Percentiles rank a stretch among this genome's conserved stretches.
Evolutionary conservation across 345 rosid genomes (phyloP).

Genomic region (Anastatica hierochuntica): DNA sequence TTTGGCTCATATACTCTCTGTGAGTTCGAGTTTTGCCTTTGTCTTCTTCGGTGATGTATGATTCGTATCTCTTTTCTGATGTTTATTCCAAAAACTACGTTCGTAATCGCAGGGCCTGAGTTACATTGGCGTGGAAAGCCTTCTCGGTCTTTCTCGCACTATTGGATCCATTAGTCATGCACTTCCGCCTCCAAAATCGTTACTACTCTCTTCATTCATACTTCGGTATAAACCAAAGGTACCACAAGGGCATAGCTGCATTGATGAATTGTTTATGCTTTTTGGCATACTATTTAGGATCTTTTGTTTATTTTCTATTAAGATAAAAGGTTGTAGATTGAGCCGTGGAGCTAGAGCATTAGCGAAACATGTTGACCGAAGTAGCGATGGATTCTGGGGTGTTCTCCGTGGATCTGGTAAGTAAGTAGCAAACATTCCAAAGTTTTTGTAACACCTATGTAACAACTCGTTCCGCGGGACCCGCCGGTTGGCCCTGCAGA

Average conservation of each 20-base stretch:
- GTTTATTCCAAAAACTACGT: slow-evolving; percentile 5
- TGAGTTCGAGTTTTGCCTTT: slow-evolving; percentile 2
- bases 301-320: neutral
- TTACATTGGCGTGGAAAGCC: slow-evolving; percentile 46
- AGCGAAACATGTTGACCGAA: slow-evolving; percentile 61
- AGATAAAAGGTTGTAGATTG: slow-evolving; percentile 55
- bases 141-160: slow-evolving; percentile 53
- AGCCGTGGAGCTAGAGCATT: slow-evolving; percentile 77
- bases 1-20: slow-evolving; percentile 25
- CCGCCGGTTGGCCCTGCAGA: too few species aligned
- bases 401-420: slow-evolving; percentile 50
- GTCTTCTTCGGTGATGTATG: neutral
- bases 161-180: slow-evolving; percentile 49
- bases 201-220: slow-evolving; percentile 53
- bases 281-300: neutral
- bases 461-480: too few species aligned
- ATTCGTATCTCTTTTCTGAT: neutral
- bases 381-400: slow-evolving; percentile 55
- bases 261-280: neutral
- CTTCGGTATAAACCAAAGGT: slow-evolving; percentile 57
- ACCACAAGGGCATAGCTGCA: slow-evolving; percentile 6
- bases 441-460: too few species aligned
- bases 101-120: slow-evolving; percentile 37
- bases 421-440: slow-evolving; percentile 3
- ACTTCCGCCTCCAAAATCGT: slow-evolving; percentile 56